Evolutionary conservation across 2,329 filamentous ascomycete species (phyloP).

Genomic region (Nemania abortiva): DNA sequence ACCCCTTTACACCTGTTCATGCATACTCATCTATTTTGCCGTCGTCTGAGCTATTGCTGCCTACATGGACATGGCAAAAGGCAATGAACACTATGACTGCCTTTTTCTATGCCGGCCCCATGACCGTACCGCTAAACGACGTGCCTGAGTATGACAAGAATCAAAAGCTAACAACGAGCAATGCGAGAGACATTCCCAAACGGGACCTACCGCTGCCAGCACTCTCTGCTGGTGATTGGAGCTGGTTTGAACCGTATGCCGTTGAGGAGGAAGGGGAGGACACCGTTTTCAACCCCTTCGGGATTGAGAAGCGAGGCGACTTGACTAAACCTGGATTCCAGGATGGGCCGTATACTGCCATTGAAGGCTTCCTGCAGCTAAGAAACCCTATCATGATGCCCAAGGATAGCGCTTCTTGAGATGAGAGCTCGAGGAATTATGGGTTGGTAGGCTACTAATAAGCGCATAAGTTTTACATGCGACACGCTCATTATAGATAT

Average conservation of each 20-base stretch:
- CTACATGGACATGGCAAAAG: slow-evolving; percentile 54
- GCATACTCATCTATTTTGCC: slow-evolving; percentile 54
- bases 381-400: slow-evolving; percentile 39
- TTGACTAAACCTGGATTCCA: slow-evolving; percentile 45
- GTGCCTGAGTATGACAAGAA: slow-evolving; percentile 12
- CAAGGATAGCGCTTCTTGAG: slow-evolving; percentile 4
- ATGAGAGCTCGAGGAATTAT: no score
- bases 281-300: slow-evolving; percentile 36
- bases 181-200: not conserved
- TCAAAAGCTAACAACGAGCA: slow-evolving; percentile 11
- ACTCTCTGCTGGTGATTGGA: slow-evolving; percentile 47
- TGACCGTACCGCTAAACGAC: slow-evolving; percentile 47
- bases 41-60: slow-evolving; percentile 45
- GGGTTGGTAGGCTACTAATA: no score
- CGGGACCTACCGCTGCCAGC: slow-evolving; percentile 40
- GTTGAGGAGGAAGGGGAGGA: not conserved
- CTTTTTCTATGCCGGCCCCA: slow-evolving; percentile 56
- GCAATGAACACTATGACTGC: slow-evolving; percentile 56
- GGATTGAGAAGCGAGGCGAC: slow-evolving; percentile 35
- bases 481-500: no score
- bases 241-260: slow-evolving; percentile 53
- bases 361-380: slow-evolving; percentile 52
- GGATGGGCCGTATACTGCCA: slow-evolving; percentile 48
- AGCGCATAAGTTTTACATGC: no score
- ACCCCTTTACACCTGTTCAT: slow-evolving; percentile 55